Evolutionary conservation across 73 alveolate genomes (phyloP), one percentile per base, ranked within the genome.

Genomic region (Halteria grandinella): DNA sequence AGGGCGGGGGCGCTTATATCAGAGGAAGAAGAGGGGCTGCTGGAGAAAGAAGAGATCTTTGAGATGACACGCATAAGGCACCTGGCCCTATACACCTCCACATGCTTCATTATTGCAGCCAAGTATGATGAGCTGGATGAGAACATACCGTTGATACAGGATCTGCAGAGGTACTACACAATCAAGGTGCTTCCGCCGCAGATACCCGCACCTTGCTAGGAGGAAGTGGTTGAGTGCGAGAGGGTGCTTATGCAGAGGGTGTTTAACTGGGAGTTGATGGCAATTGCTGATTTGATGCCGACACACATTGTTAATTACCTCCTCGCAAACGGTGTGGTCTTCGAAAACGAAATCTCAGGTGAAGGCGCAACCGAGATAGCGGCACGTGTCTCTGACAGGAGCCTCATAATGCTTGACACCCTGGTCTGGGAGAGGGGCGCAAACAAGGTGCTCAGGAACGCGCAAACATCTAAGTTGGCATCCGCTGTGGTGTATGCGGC

Each of bases 111-210:
- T 1, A 50, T 80, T 39, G 72, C 85, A 10, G 41, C 85, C 36
- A 80, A 80, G 44, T 48, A 69, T 32, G 90, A 80, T 18, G 90
- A 80, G 55, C 37, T 80, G 11, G 90, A 80, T 53, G 84, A 69
- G 17, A 80, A 80, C 57, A 80, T 80, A 12, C 90, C 90, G 0
- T 55, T 69, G 12, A 80, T 80, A 8, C 24, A 50, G 28, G 90
- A 80, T 40, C 43, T 69, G 37, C 32, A 24, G 20, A 66, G 69
- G 20, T 66, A 66, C 43, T 66, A 14, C 21, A 45, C 62, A 1
- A n/a, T n/a, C 66, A 44, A 66, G 47, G 20, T 44, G 6, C 53
- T 66, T 21, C 80, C 80, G 4, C 39, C 80, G 2, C 47, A 47
- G 3, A 59, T 60, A 7, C 69, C 80, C 50, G 32, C 66, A 1